These are phyloP conservation scores for Candida pini DNA, from an alignment of 805 yeast species.

Conservation along the genomic window DNA sequence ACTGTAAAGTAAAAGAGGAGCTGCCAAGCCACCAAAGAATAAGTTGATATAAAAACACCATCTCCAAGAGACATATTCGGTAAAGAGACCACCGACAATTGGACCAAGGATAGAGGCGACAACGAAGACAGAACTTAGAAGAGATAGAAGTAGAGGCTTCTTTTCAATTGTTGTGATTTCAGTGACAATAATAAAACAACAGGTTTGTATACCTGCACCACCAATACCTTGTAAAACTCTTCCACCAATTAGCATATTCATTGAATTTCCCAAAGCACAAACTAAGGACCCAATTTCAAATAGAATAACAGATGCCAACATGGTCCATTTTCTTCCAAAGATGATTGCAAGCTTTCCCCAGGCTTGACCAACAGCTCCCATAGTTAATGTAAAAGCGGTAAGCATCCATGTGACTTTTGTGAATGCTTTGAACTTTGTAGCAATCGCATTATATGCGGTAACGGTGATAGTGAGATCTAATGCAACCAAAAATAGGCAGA, in stretches of 20 bases:
- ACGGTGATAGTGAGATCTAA: constrained; percentile 57
- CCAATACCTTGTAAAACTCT: constrained; percentile 69
- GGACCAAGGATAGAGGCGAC: constrained; percentile 57
- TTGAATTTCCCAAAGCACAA: constrained; percentile 46
- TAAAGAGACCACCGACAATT: constrained; percentile 59
- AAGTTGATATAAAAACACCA: constrained; percentile 70
- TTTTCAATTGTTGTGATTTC: constrained; percentile 44
- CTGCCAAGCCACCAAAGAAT: constrained; percentile 54
- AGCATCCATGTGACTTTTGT: constrained; percentile 55
- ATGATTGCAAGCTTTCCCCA: constrained; percentile 55
- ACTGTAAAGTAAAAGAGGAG: constrained; percentile 31
- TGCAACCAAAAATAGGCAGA: constrained; percentile 30
- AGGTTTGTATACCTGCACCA: constrained; percentile 60
- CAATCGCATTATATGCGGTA: constrained; percentile 45
- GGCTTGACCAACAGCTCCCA: constrained; percentile 47
- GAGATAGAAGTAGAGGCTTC: constrained; percentile 34
- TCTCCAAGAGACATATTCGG: constrained; percentile 56
- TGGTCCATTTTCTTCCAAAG: constrained; percentile 49
- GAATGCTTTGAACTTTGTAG: constrained; percentile 43
- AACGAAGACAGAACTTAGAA: constrained; percentile 39
- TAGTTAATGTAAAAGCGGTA: constrained; percentile 48
- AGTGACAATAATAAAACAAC: constrained; percentile 51
- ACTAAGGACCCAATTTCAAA: constrained; percentile 62
- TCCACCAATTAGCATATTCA: constrained; percentile 64
- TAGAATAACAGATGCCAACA: constrained; percentile 42